Conservation (phyloP, 2,329 filamentous ascomycete genomes). For the Coniochaeta pulveracea region DNA sequence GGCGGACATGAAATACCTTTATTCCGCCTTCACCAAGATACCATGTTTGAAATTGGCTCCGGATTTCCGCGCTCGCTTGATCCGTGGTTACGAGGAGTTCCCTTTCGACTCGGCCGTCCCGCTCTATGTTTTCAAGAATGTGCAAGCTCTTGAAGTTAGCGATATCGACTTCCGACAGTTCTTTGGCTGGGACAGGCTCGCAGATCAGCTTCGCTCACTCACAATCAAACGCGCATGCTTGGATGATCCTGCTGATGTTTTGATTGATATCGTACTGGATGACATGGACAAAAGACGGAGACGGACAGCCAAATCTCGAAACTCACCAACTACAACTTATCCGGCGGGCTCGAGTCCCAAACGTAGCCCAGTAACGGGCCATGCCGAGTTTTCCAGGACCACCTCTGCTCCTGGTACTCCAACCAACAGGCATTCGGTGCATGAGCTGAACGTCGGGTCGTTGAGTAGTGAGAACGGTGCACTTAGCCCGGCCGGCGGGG, state of each 20-base stretch:
- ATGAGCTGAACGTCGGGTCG: slow-evolving; percentile 48
- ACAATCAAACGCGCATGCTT: slow-evolving; percentile 79
- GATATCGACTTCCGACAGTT: slow-evolving; percentile 96
- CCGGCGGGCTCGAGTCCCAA: slow-evolving; percentile 43
- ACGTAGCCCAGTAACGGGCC: slow-evolving; percentile 51
- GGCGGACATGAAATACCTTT: slow-evolving; percentile 87
- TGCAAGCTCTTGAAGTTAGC: slow-evolving; percentile 86
- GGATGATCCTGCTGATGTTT: slow-evolving; percentile 80
- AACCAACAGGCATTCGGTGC: slow-evolving; percentile 32
- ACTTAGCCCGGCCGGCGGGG: slow-evolving; percentile 25
- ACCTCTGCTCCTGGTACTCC: slow-evolving; percentile 57
- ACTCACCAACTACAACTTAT: slow-evolving; percentile 67
- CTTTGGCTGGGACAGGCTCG: slow-evolving; percentile 89
- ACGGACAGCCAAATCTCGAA: slow-evolving; percentile 75
- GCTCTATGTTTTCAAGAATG: slow-evolving; percentile 93
- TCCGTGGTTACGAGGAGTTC: slow-evolving; percentile 92
- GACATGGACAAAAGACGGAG: slow-evolving; percentile 89
- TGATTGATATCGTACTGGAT: slow-evolving; percentile 89
- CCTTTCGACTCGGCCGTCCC: slow-evolving; percentile 96
- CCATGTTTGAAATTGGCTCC: slow-evolving; percentile 81
- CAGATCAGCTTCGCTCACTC: slow-evolving; percentile 83
- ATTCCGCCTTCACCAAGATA: slow-evolving; percentile 97
- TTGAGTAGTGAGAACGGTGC: slow-evolving; percentile 39
- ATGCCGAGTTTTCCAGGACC: slow-evolving; percentile 56
- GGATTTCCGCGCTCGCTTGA: slow-evolving; percentile 85